Evolutionary conservation across 2,329 filamentous ascomycete species (phyloP), one percentile per base, ranked within the genome.

Genomic region (Tolypocladium capitatum): DNA sequence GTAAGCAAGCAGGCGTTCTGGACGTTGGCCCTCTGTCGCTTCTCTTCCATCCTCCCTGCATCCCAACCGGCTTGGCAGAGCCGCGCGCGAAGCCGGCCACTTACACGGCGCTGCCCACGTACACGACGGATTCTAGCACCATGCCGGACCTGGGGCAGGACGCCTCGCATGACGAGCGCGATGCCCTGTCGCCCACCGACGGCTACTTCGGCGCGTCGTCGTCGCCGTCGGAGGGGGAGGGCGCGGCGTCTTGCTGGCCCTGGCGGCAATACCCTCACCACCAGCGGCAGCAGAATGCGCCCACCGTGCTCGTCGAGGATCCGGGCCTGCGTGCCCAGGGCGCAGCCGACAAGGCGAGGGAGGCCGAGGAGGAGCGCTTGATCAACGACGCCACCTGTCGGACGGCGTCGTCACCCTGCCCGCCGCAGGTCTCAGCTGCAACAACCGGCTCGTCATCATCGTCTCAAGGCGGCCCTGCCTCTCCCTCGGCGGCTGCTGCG

Each of bases 141-240:
- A 74, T 74, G 71, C 60, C 68, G 49, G 63, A 60, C 36, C 46
- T 46, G 45, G 49, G 46, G 20, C 45, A 50, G 28, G 53, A 59
- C 46, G 65, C 68, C 59, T 67, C 67, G 43, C 61, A 60, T 49
- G 59, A 66, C 35, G 55, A 66, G 20, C 51, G 49, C 46, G 61
- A 66, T 48, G 61, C 63, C 36, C 60, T 74, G 48, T 75, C 72
- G 30, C 73, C 73, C 35, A 68, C 71, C n/a, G 70, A 76, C 51
- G 73, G 72, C 33, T 74, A 74, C 65, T 76, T 76, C 57, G 64
- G 66, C 55, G 62, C 64, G 58, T 67, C 67, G 28, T 65, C 63
- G 48, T 51, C 51, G 45, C 55, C 55, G 20, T 24, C 24, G 24
- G n/a, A n/a, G n/a, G n/a, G n/a, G n/a, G n/a, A n/a, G n/a, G 54